Evolutionary conservation across 108 stramenopile species (phyloP).

Genomic region (Pelagomonas calceolata): DNA sequence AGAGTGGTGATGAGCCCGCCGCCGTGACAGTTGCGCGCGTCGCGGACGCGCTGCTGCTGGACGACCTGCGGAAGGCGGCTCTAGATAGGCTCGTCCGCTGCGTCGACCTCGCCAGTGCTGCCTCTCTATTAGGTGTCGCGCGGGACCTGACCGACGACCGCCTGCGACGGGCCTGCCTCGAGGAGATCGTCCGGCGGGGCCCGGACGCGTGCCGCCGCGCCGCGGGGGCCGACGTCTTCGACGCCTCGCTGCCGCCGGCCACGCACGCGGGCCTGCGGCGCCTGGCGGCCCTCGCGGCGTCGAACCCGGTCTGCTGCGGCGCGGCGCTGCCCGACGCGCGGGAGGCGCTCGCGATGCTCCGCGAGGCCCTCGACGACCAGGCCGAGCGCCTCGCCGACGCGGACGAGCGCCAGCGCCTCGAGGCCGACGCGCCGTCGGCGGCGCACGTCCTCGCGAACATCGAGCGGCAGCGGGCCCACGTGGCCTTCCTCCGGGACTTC

Average conservation of each 20-base stretch:
- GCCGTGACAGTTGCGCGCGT: background rate
- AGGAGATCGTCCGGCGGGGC: background rate
- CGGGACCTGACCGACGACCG: background rate
- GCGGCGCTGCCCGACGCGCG: background rate
- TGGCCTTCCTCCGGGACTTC: too few relatives aligned
- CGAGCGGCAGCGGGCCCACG: too few relatives aligned
- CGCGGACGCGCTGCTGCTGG: background rate
- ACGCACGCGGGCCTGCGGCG: too few relatives aligned
- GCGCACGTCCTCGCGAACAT: too few relatives aligned
- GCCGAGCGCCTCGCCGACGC: background rate
- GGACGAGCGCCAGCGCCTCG: too few relatives aligned
- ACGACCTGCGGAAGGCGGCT: background rate
- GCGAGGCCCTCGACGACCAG: background rate
- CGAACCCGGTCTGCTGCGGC: background rate
- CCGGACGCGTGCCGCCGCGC: background rate
- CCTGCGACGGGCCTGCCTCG: background rate
- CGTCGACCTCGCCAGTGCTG: background rate
- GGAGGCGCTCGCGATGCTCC: background rate
- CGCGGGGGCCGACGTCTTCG: background rate
- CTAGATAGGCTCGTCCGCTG: background rate
- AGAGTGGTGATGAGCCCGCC: too few relatives aligned
- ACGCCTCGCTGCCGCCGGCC: background rate
- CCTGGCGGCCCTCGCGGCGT: background rate
- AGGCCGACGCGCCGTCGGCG: too few relatives aligned
- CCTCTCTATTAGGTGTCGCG: background rate